Evolutionary conservation across 2,329 filamentous ascomycete species (phyloP).

Genomic region (Sporothrix pseudoabietina): DNA sequence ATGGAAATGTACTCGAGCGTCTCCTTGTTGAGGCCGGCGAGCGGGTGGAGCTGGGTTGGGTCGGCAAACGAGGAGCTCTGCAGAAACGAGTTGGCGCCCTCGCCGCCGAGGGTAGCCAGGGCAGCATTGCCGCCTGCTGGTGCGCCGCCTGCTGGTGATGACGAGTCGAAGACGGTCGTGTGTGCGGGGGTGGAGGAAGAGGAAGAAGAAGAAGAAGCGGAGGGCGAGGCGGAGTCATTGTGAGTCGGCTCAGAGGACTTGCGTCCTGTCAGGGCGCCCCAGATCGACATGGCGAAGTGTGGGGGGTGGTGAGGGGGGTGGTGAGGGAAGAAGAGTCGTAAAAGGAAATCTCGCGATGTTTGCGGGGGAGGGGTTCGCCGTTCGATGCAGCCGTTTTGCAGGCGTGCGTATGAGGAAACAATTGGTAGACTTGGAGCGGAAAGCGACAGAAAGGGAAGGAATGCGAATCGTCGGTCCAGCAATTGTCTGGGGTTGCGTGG

Average conservation of each 20-base stretch:
- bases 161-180: constrained; percentile 65
- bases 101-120: constrained; percentile 47
- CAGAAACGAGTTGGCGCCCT: constrained; percentile 86
- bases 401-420: not conserved
- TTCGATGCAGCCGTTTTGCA: constrained; percentile 9
- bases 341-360: not conserved
- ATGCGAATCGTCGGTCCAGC: constrained; percentile 10
- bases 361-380: constrained; percentile 20
- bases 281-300: constrained; percentile 53
- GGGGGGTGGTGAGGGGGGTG: not conserved
- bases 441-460: not conserved
- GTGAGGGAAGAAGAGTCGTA: not conserved
- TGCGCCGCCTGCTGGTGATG: constrained; percentile 38
- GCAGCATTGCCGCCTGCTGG: not conserved
- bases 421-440: not conserved
- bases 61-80: constrained; percentile 76
- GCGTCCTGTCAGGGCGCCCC: constrained; percentile 64
- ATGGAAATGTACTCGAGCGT: constrained; percentile 92
- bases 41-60: constrained; percentile 84
- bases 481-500: not conserved
- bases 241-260: constrained; percentile 47
- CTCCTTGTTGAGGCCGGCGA: constrained; percentile 89
- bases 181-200: constrained; percentile 48
- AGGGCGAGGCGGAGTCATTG: constrained; percentile 41
- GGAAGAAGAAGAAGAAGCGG: constrained; percentile 46